Evolutionary conservation across 148 eudicot genomes (phyloP).

Genomic region (Spergularia bocconei): DNA sequence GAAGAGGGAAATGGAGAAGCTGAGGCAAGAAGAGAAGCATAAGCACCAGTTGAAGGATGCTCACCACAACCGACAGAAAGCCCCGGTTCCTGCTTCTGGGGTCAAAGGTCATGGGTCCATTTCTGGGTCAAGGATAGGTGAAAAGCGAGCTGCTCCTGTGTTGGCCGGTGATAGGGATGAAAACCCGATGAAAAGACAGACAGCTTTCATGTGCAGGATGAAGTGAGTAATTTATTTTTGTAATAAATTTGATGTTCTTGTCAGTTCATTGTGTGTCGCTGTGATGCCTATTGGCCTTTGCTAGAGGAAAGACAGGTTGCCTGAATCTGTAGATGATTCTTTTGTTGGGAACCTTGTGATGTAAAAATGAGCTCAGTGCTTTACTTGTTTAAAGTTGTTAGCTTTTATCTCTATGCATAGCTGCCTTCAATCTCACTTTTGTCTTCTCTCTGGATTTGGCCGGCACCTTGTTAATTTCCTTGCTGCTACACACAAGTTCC

Average conservation of each 20-base stretch:
- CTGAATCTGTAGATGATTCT: constrained; percentile 1
- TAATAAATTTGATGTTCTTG: not conserved
- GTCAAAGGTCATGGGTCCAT: constrained; percentile 62
- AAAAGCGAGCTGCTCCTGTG: constrained; percentile 59
- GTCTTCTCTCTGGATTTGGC: not conserved
- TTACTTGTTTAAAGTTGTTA: not conserved
- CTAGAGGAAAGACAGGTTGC: not conserved
- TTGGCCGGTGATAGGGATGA: constrained; percentile 78
- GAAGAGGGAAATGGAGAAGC: constrained; percentile 76
- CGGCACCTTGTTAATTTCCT: not conserved
- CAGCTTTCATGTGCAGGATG: constrained; percentile 91
- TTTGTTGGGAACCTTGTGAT: not conserved
- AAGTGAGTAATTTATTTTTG: constrained; percentile 66
- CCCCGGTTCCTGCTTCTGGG: constrained; percentile 65
- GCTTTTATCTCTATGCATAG: not conserved
- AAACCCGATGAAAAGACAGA: constrained; percentile 93
- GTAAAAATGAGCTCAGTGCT: not conserved
- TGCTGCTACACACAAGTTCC: not conserved
- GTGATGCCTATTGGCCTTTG: not conserved
- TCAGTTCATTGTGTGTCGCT: not conserved
- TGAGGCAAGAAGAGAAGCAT: constrained; percentile 69
- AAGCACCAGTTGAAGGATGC: constrained; percentile 75
- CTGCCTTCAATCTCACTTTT: not conserved
- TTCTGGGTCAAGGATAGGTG: constrained; percentile 84
- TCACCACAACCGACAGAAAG: constrained; percentile 55